Evolutionary conservation across 1,284 basidiomycete genomes (phyloP), one percentile per base, ranked within the genome.

Genomic region (Mixia osmundae): DNA sequence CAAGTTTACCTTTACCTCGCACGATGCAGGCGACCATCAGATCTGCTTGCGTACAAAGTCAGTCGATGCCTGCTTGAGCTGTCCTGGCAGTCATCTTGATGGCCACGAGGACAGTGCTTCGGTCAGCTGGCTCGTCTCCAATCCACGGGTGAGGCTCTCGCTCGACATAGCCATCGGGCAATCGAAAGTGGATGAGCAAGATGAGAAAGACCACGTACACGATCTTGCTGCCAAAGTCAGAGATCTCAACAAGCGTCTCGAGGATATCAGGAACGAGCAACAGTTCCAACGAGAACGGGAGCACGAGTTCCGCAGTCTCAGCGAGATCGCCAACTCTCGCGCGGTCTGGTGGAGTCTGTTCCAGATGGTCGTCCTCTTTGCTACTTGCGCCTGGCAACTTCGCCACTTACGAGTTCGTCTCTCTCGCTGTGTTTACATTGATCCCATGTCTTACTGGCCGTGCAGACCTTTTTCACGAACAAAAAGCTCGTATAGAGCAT

Each of bases 201-300:
- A 46, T 44, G 83, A 91, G 60, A 65, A 75, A 12, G 68, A 68
- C 9, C 89, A 95, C 57, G 72, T 95, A 29, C 72, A 73, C 3
- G 78, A 85, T 48, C 65, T 97, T 25, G 74, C 85, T 0, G 58
- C 67, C 36, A 83, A 80, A 54, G 67, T 97, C 30, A 69, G 79
- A 22, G 87, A 95, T 47, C 63, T 99, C 39, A 97, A 95, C 58
- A 67, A 71, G 47, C 87, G 85, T 56, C 63, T 99, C 36, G 74
- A 79, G 53, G 85, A 94, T 52, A 76, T 97, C 45, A 66, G 82
- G 38, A 66, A 82, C 29, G 91, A 97, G 58, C 91, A 99, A 61
- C 82, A 91, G 56, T 99, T 91, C 54, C 87, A 97, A 62, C 67
- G 91, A 30, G 89, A 99, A 44, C 40, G 60, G 40, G 91, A 99